phyloP scores from a whole-genome alignment of 352 stramenopile species.

The Globisporangium megalacanthum region DNA sequence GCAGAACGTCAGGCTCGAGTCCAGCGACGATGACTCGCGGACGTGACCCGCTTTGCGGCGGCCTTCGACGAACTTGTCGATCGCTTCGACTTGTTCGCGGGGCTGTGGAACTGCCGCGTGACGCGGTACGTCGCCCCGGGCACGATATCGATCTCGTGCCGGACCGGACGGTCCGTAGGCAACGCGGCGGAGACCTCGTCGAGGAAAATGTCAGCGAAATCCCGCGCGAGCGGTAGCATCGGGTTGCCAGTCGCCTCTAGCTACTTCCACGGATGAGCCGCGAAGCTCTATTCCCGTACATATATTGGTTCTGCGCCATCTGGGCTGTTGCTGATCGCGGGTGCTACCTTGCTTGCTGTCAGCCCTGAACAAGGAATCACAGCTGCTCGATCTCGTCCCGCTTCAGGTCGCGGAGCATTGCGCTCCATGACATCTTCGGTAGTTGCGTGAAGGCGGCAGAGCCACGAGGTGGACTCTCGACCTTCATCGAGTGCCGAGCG shows the following conservation, averaged over 20 bases:
- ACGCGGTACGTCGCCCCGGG: conserved; percentile 22
- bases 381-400: conserved; percentile 18
- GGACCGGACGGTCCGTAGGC: conserved; percentile 11
- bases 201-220: conserved; percentile 6
- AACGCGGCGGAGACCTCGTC: conserved; percentile 14
- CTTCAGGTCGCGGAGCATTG: conserved; percentile 16
- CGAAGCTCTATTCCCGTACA: conserved; percentile 11
- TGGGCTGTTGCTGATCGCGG: conserved; percentile 2
- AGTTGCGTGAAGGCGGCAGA: background rate
- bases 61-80: conserved; percentile 18
- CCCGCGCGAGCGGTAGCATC: too few relatives aligned
- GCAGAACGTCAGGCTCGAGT: conserved; percentile 21
- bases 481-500: too few relatives aligned
- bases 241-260: too few relatives aligned
- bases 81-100: conserved; percentile 16
- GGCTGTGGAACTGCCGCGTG: conserved; percentile 23
- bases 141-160: conserved; percentile 26
- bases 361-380: conserved; percentile 7
- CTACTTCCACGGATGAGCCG: conserved; percentile 11
- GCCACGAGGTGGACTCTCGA: background rate
- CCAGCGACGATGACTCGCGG: conserved; percentile 14
- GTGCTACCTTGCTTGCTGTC: too few relatives aligned
- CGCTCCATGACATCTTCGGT: background rate
- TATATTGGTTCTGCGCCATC: conserved; percentile 9
- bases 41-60: conserved; percentile 5